Evolutionary conservation across 2,329 filamentous ascomycete species (phyloP).

Genomic region (Remersonia thermophila): DNA sequence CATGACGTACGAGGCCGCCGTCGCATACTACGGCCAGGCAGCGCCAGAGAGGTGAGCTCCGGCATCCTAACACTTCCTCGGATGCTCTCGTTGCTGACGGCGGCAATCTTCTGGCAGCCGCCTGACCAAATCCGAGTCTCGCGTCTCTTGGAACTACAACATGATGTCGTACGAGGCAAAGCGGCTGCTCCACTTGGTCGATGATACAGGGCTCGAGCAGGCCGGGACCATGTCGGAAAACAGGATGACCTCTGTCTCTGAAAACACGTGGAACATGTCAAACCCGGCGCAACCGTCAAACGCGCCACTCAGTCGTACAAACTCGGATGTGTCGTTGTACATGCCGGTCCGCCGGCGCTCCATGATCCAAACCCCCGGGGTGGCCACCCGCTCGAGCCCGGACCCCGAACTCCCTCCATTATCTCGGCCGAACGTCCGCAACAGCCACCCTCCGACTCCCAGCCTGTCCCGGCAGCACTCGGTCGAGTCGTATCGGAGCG

Average conservation of each 20-base stretch:
- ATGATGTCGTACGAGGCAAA: slow-evolving; percentile 33
- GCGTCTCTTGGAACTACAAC: slow-evolving; percentile 32
- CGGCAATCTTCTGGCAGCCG: slow-evolving; percentile 18
- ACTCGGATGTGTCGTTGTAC: slow-evolving; percentile 37
- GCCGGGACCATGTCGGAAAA: slow-evolving; percentile 25
- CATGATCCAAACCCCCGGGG: slow-evolving; percentile 35
- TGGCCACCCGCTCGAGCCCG: slow-evolving; percentile 31
- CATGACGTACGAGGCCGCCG: slow-evolving; percentile 21
- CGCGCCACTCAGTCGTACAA: slow-evolving; percentile 25
- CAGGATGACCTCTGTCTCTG: slow-evolving; percentile 21
- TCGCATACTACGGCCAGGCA: slow-evolving; percentile 19
- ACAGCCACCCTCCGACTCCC: slow-evolving; percentile 28
- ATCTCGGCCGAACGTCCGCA: slow-evolving; percentile 24
- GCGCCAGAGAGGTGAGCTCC: slow-evolving; percentile 19
- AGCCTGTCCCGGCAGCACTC: slow-evolving; percentile 28
- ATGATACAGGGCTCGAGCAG: slow-evolving; percentile 23
- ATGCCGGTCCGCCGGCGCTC: slow-evolving; percentile 37
- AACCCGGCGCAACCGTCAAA: slow-evolving; percentile 20
- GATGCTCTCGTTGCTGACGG: slow-evolving; percentile 7
- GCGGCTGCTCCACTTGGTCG: slow-evolving; percentile 28
- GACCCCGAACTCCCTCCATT: slow-evolving; percentile 15
- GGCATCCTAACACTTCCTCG: neutral
- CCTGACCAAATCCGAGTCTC: slow-evolving; percentile 21
- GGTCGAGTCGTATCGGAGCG: slow-evolving; percentile 25
- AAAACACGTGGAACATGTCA: slow-evolving; percentile 26